Base-by-base conservation (phyloP, 768 basidiomycete species). In the Suillus paluster region DNA sequence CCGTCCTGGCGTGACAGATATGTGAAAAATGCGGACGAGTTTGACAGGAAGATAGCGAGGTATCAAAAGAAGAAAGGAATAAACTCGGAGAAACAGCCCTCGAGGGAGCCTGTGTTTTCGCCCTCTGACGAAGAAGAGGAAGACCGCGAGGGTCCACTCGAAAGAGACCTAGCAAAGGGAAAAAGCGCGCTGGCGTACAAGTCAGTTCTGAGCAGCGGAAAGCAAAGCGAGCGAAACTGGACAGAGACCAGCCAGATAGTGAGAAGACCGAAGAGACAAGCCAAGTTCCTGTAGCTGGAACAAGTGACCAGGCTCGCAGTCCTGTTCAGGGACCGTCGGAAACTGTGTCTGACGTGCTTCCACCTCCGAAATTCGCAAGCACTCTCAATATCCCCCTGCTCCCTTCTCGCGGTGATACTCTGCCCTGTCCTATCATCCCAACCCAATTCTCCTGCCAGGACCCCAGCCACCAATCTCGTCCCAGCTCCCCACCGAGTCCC, bases 1-100 rank as follows among this genome's bases (percentile, higher is more conserved):
- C 78, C 79, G n/a, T 86, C 86, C 5, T 90, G 89, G 89, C 81
- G 86, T 25, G 81, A 85, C 50, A 79, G 82, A n/a, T 90, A 89
- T 65, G 75, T 69, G 63, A 84, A 78, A 63, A 77, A 88, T 54
- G 55, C 76, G 42, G 65, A 38, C 0, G 25, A 64, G 0, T 87
- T 85, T 57, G 80, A 88, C 62, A 30, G 11, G 3, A 56, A 50
- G n/a, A 87, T 89, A 42, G 64, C 55, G 41, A 67, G 48, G 10
- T 82, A 81, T 61, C 80, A 80, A 59, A 58, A 63, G 60, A 77
- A 77, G 58, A 67, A 81, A 8, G 61, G 25, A 21, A 64, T 68
- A 9, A 33, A 49, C 4, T 7, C 36, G 4, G 25, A 9, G 8
- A 10, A n/a, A 17, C 53, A 11, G 25, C 60, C n/a, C 10, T 50